Base-by-base conservation (phyloP, 129 eudicot genomes). In the Smallanthus sonchifolius region DNA sequence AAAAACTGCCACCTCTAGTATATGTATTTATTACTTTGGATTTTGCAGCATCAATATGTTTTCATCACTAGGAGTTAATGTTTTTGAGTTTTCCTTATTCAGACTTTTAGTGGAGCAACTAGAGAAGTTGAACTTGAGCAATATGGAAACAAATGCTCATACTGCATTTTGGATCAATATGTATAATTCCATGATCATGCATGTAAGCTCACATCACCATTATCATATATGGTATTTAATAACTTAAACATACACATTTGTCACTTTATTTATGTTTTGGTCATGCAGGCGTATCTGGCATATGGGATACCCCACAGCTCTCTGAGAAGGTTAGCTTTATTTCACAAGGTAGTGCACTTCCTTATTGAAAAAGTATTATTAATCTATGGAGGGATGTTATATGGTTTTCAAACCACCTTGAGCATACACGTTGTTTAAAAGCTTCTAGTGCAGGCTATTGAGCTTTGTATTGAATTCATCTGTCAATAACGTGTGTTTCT, bases 101-200 rank as follows among this genome's bases (percentile, higher is more conserved):
- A 92, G 96, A 80, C 69, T 80, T 72, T 82, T 92, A 32, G 97
- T 92, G 71, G 96, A 92, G 69, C 96, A 89, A 73, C 79, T 92
- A 68, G 97, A 92, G 75, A 92, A 70, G 75, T 87, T 92, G 75
- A 85, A 85, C 68, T 60, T 87, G 61, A 63, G 84, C 55, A 81
- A 80, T 75, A 85, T 92, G 96, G 96, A 83, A 38, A 77, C 75
- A 49, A 80, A 83, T 79, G 87, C 91, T 34, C 86, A 89, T 82
- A 83, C 76, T 83, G 96, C 97, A 65, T 92, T 92, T 69, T 89
- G 97, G 97, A 87, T 92, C 85, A 92, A 92, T 81, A 38, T 86
- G 79, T 89, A 92, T 74, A 92, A 92, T 83, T 87, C 97, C 84
- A 81, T 89, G 86, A 74, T 92, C 72, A 92, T 92, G 97, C 96